phyloP scores from a whole-genome alignment of 2,329 filamentous ascomycete species.

The Laburnicola sp. region DNA sequence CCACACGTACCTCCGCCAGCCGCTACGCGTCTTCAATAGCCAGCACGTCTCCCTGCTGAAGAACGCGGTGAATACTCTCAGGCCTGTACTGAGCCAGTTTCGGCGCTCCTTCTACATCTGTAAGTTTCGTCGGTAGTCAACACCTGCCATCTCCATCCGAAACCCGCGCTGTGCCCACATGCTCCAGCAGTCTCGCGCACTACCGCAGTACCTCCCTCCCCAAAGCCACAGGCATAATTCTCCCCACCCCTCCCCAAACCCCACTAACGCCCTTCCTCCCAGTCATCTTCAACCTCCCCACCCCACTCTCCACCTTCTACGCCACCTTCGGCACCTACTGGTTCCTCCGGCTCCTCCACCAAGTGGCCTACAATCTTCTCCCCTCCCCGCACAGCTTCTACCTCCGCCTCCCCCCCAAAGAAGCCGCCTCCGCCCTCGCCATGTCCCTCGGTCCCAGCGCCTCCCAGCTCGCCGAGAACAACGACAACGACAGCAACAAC shows the following conservation, averaged over 20 bases:
- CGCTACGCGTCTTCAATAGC: too few species aligned
- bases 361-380: constrained; percentile 40
- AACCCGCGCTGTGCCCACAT: neutral
- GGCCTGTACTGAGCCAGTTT: constrained; percentile 54
- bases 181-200: neutral
- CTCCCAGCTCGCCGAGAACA: constrained; percentile 45
- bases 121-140: neutral
- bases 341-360: constrained; percentile 51
- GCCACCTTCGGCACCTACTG: constrained; percentile 56
- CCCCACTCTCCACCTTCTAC: constrained; percentile 48
- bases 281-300: constrained; percentile 56
- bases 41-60: constrained; percentile 49
- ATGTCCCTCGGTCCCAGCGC: constrained; percentile 55
- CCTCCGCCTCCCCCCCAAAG: constrained; percentile 20
- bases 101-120: constrained; percentile 58
- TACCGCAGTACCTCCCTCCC: too few species aligned
- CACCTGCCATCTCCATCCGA: neutral
- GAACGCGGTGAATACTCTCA: constrained; percentile 49
- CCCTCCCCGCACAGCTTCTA: constrained; percentile 34
- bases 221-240: too few species aligned
- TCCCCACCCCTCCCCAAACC: too few species aligned
- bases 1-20: constrained; percentile 51
- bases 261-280: too few species aligned
- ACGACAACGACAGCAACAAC: constrained; percentile 53
- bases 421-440: constrained; percentile 54